These are phyloP conservation scores for Trichoderma afroharzianum DNA, from an alignment of 2,329 filamentous ascomycete genomes.

Conservation along the genomic window DNA sequence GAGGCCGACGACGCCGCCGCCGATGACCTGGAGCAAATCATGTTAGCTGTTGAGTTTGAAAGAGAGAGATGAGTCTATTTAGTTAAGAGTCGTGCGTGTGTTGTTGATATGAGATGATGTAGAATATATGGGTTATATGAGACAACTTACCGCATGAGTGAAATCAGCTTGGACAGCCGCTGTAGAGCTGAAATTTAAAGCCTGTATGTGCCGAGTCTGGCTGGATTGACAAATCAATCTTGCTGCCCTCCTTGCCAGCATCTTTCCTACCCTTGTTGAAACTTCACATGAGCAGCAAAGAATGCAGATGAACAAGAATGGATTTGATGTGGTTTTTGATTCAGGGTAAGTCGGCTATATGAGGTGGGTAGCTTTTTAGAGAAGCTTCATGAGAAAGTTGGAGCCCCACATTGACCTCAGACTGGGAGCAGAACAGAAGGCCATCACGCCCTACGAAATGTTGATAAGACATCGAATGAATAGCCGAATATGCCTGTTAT, in stretches of 20 bases:
- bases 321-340: not conserved
- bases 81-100: not conserved
- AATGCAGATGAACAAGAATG: not conserved
- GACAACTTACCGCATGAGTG: conserved; percentile 42
- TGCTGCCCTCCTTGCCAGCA: conserved; percentile 15
- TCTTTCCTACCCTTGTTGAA: not conserved
- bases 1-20: conserved; percentile 69
- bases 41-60: not conserved
- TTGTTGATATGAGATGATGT: not conserved
- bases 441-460: not conserved
- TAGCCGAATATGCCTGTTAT: not conserved
- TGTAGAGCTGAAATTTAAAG: conserved; percentile 35
- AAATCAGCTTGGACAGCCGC: conserved; percentile 38
- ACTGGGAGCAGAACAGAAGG: not conserved
- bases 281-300: not conserved
- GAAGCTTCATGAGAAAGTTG: not conserved
- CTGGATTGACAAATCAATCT: not conserved
- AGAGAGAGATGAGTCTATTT: too few relatives aligned
- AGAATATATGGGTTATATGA: not conserved
- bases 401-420: not conserved
- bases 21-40: conserved; percentile 44
- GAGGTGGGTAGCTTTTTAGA: not conserved
- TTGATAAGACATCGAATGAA: not conserved
- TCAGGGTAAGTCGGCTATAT: not conserved
- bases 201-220: conserved; percentile 13